Conservation (phyloP, 2,329 filamentous ascomycete genomes). For the Fusarium anthophilum region DNA sequence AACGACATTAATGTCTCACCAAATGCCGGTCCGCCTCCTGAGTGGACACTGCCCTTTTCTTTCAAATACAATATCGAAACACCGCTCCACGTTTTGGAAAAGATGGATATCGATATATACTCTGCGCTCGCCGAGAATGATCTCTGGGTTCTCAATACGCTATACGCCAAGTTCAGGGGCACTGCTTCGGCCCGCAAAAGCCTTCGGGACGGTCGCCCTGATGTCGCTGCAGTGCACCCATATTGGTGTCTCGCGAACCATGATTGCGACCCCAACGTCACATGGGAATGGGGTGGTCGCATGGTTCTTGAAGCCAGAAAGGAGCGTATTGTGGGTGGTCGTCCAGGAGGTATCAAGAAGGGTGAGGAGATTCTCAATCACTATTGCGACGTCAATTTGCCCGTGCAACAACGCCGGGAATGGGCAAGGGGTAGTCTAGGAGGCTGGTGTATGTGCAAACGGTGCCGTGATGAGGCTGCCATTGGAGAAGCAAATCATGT, state of each 20-base stretch:
- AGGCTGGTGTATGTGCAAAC: constrained; percentile 85
- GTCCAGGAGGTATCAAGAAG: constrained; percentile 70
- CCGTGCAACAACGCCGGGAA: constrained; percentile 82
- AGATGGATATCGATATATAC: constrained; percentile 85
- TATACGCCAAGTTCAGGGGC: constrained; percentile 92
- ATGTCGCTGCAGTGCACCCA: constrained; percentile 92
- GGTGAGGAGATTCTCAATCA: constrained; percentile 92
- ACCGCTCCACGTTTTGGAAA: constrained; percentile 81
- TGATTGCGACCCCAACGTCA: constrained; percentile 93
- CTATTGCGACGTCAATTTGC: constrained; percentile 87
- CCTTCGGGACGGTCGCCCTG: constrained; percentile 80
- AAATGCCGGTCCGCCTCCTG: constrained; percentile 65
- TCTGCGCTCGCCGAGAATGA: constrained; percentile 67
- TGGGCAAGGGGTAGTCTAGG: constrained; percentile 91
- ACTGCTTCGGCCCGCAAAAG: constrained; percentile 89
- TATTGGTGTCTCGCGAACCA: constrained; percentile 98
- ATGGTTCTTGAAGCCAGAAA: constrained; percentile 76
- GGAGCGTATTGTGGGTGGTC: constrained; percentile 61
- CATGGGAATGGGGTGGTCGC: constrained; percentile 89
- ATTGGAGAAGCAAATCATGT: constrained; percentile 7
- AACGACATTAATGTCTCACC: constrained; percentile 65
- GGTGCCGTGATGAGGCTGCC: constrained; percentile 78
- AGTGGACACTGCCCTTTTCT: constrained; percentile 79
- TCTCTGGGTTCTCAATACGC: constrained; percentile 87
- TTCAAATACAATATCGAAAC: constrained; percentile 79